Conservation (phyloP, 805 yeast species). For the Ogataea dorogensis region DNA sequence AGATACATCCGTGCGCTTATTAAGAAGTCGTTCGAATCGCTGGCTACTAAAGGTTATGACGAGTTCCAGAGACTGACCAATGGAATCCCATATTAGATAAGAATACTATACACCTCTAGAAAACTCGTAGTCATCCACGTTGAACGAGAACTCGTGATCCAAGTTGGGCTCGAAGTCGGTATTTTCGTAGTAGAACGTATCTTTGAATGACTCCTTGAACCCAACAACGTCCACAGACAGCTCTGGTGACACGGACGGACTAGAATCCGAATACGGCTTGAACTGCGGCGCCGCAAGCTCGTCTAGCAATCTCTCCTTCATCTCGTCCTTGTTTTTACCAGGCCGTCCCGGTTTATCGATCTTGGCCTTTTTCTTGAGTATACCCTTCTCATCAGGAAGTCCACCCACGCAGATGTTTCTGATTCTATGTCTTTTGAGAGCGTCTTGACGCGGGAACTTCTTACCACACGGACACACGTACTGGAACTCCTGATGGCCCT, state of each 20-base stretch:
- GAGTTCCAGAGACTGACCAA: constrained; percentile 95
- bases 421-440: constrained; percentile 74
- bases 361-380: constrained; percentile 17
- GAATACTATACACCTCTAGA: constrained; percentile 11
- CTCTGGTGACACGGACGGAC: constrained; percentile 10
- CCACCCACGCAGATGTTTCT: constrained; percentile 86
- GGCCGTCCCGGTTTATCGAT: constrained; percentile 10
- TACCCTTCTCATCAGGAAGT: constrained; percentile 36
- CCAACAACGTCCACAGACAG: constrained; percentile 6
- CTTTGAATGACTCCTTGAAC: constrained; percentile 11
- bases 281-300: constrained; percentile 9
- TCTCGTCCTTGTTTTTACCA: constrained; percentile 8
- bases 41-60: constrained; percentile 92
- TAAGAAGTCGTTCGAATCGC: constrained; percentile 77
- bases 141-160: constrained; percentile 26
- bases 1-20: constrained; percentile 71
- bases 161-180: constrained; percentile 12
- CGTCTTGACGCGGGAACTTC: constrained; percentile 86
- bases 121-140: constrained; percentile 22
- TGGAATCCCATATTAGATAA: constrained; percentile 82
- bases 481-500: constrained; percentile 75
- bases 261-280: constrained; percentile 8
- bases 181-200: constrained; percentile 15
- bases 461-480: constrained; percentile 91
- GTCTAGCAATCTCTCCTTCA: constrained; percentile 9